phyloP scores from a whole-genome alignment of 2,329 filamentous ascomycete genomes.

The Apiospora sp. region DNA sequence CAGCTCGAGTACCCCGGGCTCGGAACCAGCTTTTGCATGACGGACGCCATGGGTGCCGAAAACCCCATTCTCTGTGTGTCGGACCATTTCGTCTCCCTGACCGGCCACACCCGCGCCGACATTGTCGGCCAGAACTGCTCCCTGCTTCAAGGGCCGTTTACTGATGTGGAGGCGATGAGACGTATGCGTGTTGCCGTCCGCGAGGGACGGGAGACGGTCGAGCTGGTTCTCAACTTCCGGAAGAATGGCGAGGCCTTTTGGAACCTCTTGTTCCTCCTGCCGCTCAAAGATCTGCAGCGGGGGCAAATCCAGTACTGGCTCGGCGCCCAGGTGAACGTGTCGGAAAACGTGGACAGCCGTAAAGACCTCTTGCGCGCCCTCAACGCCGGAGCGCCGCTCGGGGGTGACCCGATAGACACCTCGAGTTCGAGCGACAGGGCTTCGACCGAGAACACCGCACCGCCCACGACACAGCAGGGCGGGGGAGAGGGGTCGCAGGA shows the following conservation, averaged over 20 bases:
- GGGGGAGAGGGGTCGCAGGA: not conserved
- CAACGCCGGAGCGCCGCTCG: slow-evolving; percentile 46
- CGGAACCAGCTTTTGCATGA: slow-evolving; percentile 66
- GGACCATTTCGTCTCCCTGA: slow-evolving; percentile 60
- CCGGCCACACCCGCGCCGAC: slow-evolving; percentile 56
- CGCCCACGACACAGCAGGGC: not conserved
- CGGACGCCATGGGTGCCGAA: slow-evolving; percentile 57
- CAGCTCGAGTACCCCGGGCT: slow-evolving; percentile 58
- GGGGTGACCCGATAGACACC: slow-evolving; percentile 40
- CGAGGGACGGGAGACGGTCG: slow-evolving; percentile 47
- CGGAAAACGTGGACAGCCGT: slow-evolving; percentile 57
- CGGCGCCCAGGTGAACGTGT: slow-evolving; percentile 65
- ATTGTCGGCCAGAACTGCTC: slow-evolving; percentile 58
- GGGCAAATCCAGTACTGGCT: slow-evolving; percentile 61
- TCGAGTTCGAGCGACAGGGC: slow-evolving; percentile 29
- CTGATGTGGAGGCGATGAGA: slow-evolving; percentile 49
- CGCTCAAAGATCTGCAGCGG: slow-evolving; percentile 53
- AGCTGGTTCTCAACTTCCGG: slow-evolving; percentile 60
- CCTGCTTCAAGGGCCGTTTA: slow-evolving; percentile 57
- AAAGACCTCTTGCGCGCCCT: slow-evolving; percentile 61
- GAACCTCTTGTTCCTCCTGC: slow-evolving; percentile 64
- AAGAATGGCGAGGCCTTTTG: slow-evolving; percentile 62
- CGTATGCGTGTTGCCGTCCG: slow-evolving; percentile 44
- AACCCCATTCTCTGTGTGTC: slow-evolving; percentile 59
- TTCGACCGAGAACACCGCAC: slow-evolving; percentile 23